phyloP scores from a whole-genome alignment of 768 basidiomycete species.

The Phanerochaete sordida region DNA sequence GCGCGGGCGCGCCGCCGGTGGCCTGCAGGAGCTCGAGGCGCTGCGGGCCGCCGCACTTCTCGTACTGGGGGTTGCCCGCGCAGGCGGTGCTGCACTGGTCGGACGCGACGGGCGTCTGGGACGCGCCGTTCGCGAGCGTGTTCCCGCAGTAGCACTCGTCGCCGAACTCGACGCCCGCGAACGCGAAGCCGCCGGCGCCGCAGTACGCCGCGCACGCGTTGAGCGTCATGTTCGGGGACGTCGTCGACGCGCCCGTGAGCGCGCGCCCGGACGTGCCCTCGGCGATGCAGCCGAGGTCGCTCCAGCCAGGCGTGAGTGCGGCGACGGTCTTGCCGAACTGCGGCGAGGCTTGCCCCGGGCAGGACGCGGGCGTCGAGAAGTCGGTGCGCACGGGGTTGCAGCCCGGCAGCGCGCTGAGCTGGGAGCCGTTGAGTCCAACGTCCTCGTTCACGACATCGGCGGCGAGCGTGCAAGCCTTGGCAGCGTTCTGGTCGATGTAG shows the following conservation, averaged over 20 bases:
- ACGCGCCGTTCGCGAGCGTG: slow-evolving; percentile 20
- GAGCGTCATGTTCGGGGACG: slow-evolving; percentile 18
- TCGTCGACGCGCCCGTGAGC: slow-evolving; percentile 17
- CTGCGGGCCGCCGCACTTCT: slow-evolving; percentile 21
- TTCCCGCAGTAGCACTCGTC: slow-evolving; percentile 24
- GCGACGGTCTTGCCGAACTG: slow-evolving; percentile 11
- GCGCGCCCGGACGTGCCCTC: slow-evolving; percentile 22
- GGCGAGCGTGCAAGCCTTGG: slow-evolving; percentile 17
- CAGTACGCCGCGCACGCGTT: slow-evolving; percentile 22
- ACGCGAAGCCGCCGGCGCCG: slow-evolving; percentile 18
- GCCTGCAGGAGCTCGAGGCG: slow-evolving; percentile 14
- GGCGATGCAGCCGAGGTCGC: slow-evolving; percentile 20
- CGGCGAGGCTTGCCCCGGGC: slow-evolving; percentile 7
- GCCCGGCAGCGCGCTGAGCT: slow-evolving; percentile 20
- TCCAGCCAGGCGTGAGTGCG: slow-evolving; percentile 18
- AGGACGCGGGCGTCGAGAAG: slow-evolving; percentile 5
- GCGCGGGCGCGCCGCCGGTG: slow-evolving; percentile 9
- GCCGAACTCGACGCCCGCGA: slow-evolving; percentile 25
- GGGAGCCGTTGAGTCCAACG: slow-evolving; percentile 14
- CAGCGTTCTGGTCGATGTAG: slow-evolving; percentile 15
- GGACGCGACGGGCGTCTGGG: slow-evolving; percentile 8
- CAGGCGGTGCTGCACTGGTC: slow-evolving; percentile 18
- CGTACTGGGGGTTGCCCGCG: slow-evolving; percentile 21
- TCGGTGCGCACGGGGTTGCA: slow-evolving; percentile 19
- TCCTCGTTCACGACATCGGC: slow-evolving; percentile 17